Conservation (phyloP, 306 rosid species). For the Malus sylvestris region DNA sequence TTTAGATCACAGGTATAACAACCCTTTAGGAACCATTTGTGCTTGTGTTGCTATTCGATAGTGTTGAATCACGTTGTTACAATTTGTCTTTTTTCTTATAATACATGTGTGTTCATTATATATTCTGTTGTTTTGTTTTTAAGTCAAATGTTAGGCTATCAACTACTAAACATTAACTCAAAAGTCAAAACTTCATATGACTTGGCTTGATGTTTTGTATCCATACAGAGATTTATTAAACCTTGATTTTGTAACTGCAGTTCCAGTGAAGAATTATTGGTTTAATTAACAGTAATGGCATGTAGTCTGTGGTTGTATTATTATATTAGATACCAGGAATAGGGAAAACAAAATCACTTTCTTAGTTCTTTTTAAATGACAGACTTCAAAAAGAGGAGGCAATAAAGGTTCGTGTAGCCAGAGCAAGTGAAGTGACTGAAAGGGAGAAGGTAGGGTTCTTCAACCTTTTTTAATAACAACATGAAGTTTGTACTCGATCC, state of each 20-base stretch:
- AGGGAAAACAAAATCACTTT: neutral
- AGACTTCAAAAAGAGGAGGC: conserved; percentile 92
- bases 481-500: neutral
- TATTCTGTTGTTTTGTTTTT: neutral
- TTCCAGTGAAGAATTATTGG: neutral
- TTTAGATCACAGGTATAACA: conserved; percentile 69
- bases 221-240: neutral
- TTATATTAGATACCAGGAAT: conserved; percentile 13
- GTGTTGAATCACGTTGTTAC: neutral
- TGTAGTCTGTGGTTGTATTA: neutral
- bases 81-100: neutral
- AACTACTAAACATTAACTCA: neutral
- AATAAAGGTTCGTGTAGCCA: conserved; percentile 70
- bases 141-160: neutral
- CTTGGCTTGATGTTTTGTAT: neutral
- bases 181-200: neutral
- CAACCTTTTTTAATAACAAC: neutral
- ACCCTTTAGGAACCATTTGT: neutral
- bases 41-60: neutral
- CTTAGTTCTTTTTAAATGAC: conserved; percentile 16
- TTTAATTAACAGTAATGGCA: neutral
- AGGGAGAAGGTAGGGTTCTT: conserved; percentile 74
- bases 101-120: neutral
- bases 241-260: neutral
- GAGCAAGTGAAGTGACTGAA: conserved; percentile 64